Evolutionary conservation across 2,329 filamentous ascomycete species (phyloP), one percentile per base, ranked within the genome.

Genomic region (Colletotrichum sp.): DNA sequence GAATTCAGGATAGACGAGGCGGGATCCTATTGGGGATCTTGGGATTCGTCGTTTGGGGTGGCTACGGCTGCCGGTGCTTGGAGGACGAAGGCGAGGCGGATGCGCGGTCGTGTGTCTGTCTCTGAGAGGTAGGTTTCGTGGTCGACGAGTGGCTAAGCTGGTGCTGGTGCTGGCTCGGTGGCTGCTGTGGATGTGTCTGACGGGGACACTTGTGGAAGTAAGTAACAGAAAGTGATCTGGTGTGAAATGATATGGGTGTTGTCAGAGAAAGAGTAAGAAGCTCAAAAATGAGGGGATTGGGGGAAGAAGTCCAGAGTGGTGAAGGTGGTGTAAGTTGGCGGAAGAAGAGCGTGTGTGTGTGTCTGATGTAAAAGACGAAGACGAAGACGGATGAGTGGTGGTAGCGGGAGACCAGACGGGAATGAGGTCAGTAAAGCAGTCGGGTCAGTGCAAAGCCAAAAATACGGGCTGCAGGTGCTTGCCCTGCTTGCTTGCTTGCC

Each of bases 281-380:
- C 59, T 74, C 64, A n/a, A 73, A 64, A 74, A 74, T 74, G 74
- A 76, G 74, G 49, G 74, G 71, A 74, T 72, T 57, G 73, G 65
- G 26, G 71, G 30, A 55, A 44, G 24, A 69, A 62, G 59, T 49
- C 70, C 34, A 65, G 59, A 24, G 49, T 73, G 57, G 57, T 74
- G 24, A 36, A 68, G 34, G 55, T 69, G 57, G 71, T 76, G 49
- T 59, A 64, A 72, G 69, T 73, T 65, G 18, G 30, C 26, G 26
- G 63, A 34, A 63, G 57, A 24, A 13, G 39, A 72, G 62, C 28
- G 66, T 21, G 59, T 65, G 49, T 59, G 63, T 72, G 70, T 76
- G 74, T 69, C 74, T 74, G 74, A 74, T 74, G 74, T 74, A 62
- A 76, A 70, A 74, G 74, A 66, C 74, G 74, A 76, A 74, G 70